Evolutionary conservation across 1,284 basidiomycete species (phyloP).

Genomic region (Ustilago xerochloae): DNA sequence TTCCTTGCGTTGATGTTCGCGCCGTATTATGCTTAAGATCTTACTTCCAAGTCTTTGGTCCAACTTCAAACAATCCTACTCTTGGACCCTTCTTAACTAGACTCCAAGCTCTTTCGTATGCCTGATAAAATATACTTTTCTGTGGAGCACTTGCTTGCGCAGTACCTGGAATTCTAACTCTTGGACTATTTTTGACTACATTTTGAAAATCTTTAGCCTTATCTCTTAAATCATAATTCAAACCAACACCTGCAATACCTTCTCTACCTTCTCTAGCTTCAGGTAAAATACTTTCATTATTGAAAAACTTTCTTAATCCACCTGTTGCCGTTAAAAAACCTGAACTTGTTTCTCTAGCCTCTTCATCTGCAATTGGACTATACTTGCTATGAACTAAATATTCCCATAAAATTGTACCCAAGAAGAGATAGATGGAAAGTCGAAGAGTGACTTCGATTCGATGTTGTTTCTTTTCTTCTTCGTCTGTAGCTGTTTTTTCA

Average conservation of each 20-base stretch:
- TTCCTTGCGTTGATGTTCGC: background rate
- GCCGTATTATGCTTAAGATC: background rate
- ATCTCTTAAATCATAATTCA: constrained; percentile 19
- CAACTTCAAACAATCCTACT: constrained; percentile 33
- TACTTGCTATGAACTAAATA: constrained; percentile 47
- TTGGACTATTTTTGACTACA: constrained; percentile 15
- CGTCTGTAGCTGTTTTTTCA: constrained; percentile 35
- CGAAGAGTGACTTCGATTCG: constrained; percentile 40
- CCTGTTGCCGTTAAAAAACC: constrained; percentile 36
- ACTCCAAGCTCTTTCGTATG: constrained; percentile 22
- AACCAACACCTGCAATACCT: constrained; percentile 18
- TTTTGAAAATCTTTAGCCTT: constrained; percentile 5
- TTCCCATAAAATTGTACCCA: constrained; percentile 36
- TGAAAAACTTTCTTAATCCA: constrained; percentile 27
- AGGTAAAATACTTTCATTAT: constrained; percentile 43
- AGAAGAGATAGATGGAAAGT: constrained; percentile 23
- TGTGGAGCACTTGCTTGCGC: background rate
- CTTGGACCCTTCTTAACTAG: constrained; percentile 16
- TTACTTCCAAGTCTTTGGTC: constrained; percentile 27
- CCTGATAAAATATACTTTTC: constrained; percentile 32
- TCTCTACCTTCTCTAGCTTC: constrained; percentile 9
- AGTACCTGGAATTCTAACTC: constrained; percentile 19
- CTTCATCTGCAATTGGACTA: constrained; percentile 28
- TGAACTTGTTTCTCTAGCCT: constrained; percentile 19
- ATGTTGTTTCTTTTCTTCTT: constrained; percentile 25